Base-by-base conservation (phyloP, 441 rosid species). In the Melastoma candidum region DNA sequence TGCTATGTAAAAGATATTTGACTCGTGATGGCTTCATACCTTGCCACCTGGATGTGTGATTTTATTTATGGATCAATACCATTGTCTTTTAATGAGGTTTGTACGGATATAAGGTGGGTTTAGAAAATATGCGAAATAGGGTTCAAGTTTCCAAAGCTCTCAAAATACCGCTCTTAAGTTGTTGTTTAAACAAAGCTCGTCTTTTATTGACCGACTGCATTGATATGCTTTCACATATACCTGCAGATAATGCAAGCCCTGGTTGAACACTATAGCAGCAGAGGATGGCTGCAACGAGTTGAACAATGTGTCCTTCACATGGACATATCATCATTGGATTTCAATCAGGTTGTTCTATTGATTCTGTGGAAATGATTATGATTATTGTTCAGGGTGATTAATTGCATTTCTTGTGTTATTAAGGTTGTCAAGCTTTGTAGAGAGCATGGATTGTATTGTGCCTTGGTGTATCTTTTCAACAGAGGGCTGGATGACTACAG, bases 261-360 rank as follows among this genome's bases (percentile, higher is more conserved):
- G 66, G 99, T 93, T 49, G 96, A 87, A 68, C 95, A 93, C 68
- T 93, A 93, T 68, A 93, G 99, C 73, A 79, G 84, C 76, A 83
- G 82, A 79, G 97, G 99, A 62, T 93, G 99, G 99, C 78, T 93
- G 70, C 94, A 80, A 68, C 79, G 99, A 75, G 95, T 93, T 64
- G 97, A 93, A 73, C 99, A 93, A 71, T 93, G 99, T 80, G 94
- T 93, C 62, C 93, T 93, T 72, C 99, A 89, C 80, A 93, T 93
- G 99, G 87, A 93, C 63, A 93, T 93, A 64, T 87, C 96, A 59
- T 93, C 99, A 61, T 77, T 93, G 80, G 97, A 93, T 76, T 93
- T 93, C 67, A 89, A 93, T 77, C 99, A 89, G 97, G 99, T 93
- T 25, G 36, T 29, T 3, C 7, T 29, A 29, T 29, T 29, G 36